Evolutionary conservation across 2,329 filamentous ascomycete species (phyloP).

Genomic region (Chaetomiaceae sp.): DNA sequence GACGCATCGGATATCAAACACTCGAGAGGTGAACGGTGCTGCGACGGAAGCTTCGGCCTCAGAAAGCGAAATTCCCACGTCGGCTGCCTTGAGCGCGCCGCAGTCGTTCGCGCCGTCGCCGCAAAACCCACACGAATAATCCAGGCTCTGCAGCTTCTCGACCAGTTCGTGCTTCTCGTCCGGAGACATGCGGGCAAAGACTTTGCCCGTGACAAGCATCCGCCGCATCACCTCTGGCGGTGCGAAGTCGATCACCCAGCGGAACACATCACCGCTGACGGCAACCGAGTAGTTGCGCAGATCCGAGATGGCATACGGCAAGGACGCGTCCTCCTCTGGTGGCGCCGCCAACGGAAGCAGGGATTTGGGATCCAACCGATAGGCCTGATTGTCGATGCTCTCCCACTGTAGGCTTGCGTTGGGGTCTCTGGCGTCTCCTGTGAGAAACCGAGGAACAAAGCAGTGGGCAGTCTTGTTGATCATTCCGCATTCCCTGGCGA

Average conservation of each 20-base stretch:
- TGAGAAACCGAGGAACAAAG: slow-evolving; percentile 83
- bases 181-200: slow-evolving; percentile 97
- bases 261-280: slow-evolving; percentile 88
- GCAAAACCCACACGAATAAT: slow-evolving; percentile 93
- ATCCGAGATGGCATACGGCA: slow-evolving; percentile 80
- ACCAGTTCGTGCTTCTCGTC: slow-evolving; percentile 98
- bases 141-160: slow-evolving; percentile 93
- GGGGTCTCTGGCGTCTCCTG: slow-evolving; percentile 71
- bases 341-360: slow-evolving; percentile 55
- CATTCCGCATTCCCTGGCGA: slow-evolving; percentile 82
- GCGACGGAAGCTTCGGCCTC: slow-evolving; percentile 97
- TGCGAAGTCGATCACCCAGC: slow-evolving; percentile 92
- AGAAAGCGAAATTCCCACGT: slow-evolving; percentile 94
- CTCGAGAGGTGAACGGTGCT: slow-evolving; percentile 91
- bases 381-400: slow-evolving; percentile 81
- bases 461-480: slow-evolving; percentile 79
- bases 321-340: slow-evolving; percentile 68
- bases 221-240: slow-evolving; percentile 70
- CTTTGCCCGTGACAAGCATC: slow-evolving; percentile 87
- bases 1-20: slow-evolving; percentile 96
- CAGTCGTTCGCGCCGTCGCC: slow-evolving; percentile 98
- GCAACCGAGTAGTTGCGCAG: slow-evolving; percentile 83
- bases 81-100: slow-evolving; percentile 90
- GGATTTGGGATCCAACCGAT: slow-evolving; percentile 72
- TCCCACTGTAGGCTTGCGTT: slow-evolving; percentile 79